Conservation (phyloP, 768 basidiomycete genomes). For the Erythrobasidium yunnanense region DNA sequence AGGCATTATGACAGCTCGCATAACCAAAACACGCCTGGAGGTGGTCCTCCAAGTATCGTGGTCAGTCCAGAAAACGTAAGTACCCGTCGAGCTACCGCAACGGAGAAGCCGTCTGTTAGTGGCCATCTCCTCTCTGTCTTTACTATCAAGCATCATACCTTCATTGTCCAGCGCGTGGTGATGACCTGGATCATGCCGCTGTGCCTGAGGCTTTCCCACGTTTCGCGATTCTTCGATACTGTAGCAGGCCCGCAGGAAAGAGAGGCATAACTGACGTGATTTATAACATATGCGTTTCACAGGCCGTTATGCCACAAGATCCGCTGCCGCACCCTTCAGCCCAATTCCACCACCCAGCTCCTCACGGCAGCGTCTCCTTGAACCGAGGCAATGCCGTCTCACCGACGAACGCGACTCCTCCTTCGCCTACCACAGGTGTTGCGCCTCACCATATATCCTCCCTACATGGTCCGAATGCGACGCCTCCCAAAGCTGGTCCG, state of each 20-base stretch:
- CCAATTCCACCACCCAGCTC: constrained; percentile 39
- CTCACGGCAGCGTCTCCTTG: constrained; percentile 33
- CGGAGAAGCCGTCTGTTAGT: constrained; percentile 6
- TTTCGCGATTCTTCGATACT: too few species aligned
- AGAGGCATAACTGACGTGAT: background rate
- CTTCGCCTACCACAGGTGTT: constrained; percentile 18
- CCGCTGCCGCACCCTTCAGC: constrained; percentile 44
- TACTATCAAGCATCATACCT: too few species aligned
- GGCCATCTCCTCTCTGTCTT: too few species aligned
- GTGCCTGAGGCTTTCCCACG: too few species aligned
- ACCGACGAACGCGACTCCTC: constrained; percentile 24
- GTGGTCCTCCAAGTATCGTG: constrained; percentile 41
- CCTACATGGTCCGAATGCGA: constrained; percentile 37
- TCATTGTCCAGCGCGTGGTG: too few species aligned
- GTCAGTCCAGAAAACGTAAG: constrained; percentile 39
- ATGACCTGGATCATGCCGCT: too few species aligned
- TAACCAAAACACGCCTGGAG: background rate
- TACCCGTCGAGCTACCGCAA: background rate
- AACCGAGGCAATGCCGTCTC: constrained; percentile 10
- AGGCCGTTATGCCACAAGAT: constrained; percentile 44
- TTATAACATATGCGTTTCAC: background rate
- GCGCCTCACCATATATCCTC: constrained; percentile 32
- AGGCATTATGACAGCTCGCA: background rate
- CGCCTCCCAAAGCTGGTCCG: constrained; percentile 42
- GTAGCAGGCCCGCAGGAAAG: too few species aligned